These are phyloP conservation scores for Globisporangium ultimum DNA, from an alignment of 352 stramenopile genomes.

Conservation along the genomic window DNA sequence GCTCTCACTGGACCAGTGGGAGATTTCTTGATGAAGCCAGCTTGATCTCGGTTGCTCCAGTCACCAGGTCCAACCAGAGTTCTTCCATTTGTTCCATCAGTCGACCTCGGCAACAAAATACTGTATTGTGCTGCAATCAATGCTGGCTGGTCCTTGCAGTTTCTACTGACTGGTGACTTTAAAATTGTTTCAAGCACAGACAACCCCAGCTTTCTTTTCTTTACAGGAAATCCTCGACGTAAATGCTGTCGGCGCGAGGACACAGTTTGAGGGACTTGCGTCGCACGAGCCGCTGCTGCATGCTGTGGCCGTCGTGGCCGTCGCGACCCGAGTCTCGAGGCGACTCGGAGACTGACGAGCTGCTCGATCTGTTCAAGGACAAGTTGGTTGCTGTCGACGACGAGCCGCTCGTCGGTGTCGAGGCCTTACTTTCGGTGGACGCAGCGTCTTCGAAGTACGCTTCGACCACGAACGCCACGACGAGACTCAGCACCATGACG, in stretches of 20 bases:
- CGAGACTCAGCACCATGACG: constrained; percentile 68
- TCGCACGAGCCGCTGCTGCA: constrained; percentile 17
- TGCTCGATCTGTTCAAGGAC: background rate
- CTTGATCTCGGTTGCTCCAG: no score
- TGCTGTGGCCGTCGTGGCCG: background rate
- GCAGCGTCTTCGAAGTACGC: constrained; percentile 42
- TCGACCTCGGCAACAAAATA: no score
- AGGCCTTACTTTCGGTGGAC: constrained; percentile 7
- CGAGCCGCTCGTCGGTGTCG: background rate
- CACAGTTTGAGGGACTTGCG: constrained; percentile 20
- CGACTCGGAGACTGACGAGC: constrained; percentile 1
- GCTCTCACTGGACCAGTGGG: no score
- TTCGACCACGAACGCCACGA: constrained; percentile 67
- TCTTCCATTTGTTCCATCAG: no score
- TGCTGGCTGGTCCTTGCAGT: no score
- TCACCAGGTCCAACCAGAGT: no score
- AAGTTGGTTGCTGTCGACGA: constrained; percentile 1
- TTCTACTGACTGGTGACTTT: no score
- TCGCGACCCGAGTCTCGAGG: background rate
- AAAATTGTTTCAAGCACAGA: no score
- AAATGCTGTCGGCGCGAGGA: constrained; percentile 37
- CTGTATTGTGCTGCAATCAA: no score
- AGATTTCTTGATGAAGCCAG: no score
- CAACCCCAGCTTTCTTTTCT: no score
- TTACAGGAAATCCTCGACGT: constrained; percentile 44